These are phyloP conservation scores for Suillus alpinus DNA, from an alignment of 768 basidiomycete genomes.

Conservation along the genomic window DNA sequence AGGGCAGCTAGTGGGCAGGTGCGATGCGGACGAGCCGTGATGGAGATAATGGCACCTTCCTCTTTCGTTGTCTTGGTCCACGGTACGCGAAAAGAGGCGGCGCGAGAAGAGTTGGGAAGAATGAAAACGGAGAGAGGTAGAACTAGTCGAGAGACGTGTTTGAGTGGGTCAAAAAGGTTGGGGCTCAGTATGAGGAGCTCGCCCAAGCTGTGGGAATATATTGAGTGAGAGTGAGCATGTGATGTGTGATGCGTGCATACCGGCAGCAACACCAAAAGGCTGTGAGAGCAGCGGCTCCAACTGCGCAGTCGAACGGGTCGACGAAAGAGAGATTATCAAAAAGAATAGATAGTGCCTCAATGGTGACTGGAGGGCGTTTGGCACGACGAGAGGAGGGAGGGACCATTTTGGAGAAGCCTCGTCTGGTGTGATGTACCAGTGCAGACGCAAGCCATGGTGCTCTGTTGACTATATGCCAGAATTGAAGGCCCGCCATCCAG, in stretches of 20 bases:
- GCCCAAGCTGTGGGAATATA: slow-evolving; percentile 15
- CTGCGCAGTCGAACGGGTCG: slow-evolving; percentile 12
- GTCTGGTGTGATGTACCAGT: background rate
- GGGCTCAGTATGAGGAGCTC: slow-evolving; percentile 23
- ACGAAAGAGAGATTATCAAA: slow-evolving; percentile 13
- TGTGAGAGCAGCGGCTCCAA: slow-evolving; percentile 28
- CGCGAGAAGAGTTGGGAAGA: background rate
- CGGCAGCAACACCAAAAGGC: slow-evolving; percentile 35
- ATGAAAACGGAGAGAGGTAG: background rate
- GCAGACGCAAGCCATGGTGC: background rate
- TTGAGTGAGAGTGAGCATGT: background rate
- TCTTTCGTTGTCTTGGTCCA: slow-evolving; percentile 33
- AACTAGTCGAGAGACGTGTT: slow-evolving; percentile 8
- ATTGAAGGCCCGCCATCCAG: slow-evolving; percentile 35
- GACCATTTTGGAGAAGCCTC: slow-evolving; percentile 17
- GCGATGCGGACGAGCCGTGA: slow-evolving; percentile 16
- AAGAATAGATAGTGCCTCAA: slow-evolving; percentile 30
- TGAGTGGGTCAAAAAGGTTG: slow-evolving; percentile 11
- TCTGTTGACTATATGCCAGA: slow-evolving; percentile 32
- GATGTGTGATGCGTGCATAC: background rate
- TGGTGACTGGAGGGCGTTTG: slow-evolving; percentile 32
- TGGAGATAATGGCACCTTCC: slow-evolving; percentile 24
- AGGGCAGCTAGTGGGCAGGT: slow-evolving; percentile 20
- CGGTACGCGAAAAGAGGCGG: slow-evolving; percentile 28
- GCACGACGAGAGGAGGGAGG: slow-evolving; percentile 14